Evolutionary conservation across 164 flowering plant genomes (phyloP), one percentile per base, ranked within the genome.

Genomic region (Buxus sempervirens): DNA sequence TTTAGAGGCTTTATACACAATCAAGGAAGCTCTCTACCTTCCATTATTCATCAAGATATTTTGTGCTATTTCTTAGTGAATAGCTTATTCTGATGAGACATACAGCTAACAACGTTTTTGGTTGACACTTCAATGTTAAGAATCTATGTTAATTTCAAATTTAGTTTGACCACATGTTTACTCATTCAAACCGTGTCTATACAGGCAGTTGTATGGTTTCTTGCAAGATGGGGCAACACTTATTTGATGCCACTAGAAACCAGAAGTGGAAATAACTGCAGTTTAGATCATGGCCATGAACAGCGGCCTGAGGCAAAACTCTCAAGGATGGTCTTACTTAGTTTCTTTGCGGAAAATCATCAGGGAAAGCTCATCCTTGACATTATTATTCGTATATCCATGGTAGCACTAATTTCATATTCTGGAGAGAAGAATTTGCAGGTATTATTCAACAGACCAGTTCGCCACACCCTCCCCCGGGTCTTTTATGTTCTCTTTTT

Each of bases 181-280:
- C 54, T 64, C 42, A 68, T 55, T 51, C 49, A 54, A 56, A 14
- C 59, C 51, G 45, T 19, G 38, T 74, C 41, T 32, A 4, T 72
- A 57, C 82, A 95, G 98, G 96, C 97, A 60, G 73, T 92, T 61
- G 74, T 88, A 73, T 95, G 98, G 97, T 95, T 95, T 71, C 92
- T 95, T 75, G 86, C 96, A 71, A 84, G 98, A 85, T 95, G 97
- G 98, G 84, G 90, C n/a, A 68, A 69, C 62, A 90, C 98, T 60
- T 95, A 90, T 79, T 72, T 92, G 73, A 77, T 91, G 93, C 77
- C 88, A 48, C 78, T 70, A 64, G 87, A 85, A 64, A 81, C 73
- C 68, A 66, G 69, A 75, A 71, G 58, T 51, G 81, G 68, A 53
- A 72, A 57, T 22, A 77, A 53, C 67, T 68, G 56, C 61, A 32